Evolutionary conservation across 495 filamentous ascomycete species (phyloP).

Genomic region (Oidiodendron maius): DNA sequence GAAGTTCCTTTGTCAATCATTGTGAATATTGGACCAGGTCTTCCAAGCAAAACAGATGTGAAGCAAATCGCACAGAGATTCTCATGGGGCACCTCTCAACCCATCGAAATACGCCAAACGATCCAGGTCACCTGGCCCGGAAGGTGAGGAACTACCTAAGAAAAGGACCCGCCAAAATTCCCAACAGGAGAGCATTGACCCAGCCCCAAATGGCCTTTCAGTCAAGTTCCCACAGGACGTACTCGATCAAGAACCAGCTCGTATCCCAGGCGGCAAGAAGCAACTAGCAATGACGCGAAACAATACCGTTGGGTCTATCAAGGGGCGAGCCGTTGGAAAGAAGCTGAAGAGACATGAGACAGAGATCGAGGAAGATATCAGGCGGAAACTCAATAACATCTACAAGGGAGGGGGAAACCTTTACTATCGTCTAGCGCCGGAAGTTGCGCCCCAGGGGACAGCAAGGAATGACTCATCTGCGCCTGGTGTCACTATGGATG

Average conservation of each 20-base stretch:
- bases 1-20: slow-evolving; percentile 14
- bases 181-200: not conserved
- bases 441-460: slow-evolving; percentile 14
- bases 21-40: slow-evolving; percentile 19
- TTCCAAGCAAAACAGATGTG: slow-evolving; percentile 11
- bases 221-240: slow-evolving; percentile 4
- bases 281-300: slow-evolving; percentile 4
- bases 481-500: slow-evolving; percentile 7
- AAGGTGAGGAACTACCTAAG: slow-evolving; percentile 1
- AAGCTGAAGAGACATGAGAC: slow-evolving; percentile 12
- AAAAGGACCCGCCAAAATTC: not conserved
- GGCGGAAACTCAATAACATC: slow-evolving; percentile 12
- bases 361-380: slow-evolving; percentile 17
- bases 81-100: slow-evolving; percentile 12
- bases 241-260: slow-evolving; percentile 2
- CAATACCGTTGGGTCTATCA: slow-evolving; percentile 12
- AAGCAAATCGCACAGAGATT: slow-evolving; percentile 15
- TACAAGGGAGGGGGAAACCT: slow-evolving; percentile 9
- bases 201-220: slow-evolving; percentile 3
- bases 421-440: slow-evolving; percentile 16
- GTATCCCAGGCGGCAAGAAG: slow-evolving; percentile 5
- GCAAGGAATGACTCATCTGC: slow-evolving; percentile 14
- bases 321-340: slow-evolving; percentile 6
- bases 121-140: slow-evolving; percentile 2
- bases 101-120: slow-evolving; percentile 1